Conservation (phyloP, 192 early-diverging fungal genomes). For the Phlyctochytrium arcticum region DNA sequence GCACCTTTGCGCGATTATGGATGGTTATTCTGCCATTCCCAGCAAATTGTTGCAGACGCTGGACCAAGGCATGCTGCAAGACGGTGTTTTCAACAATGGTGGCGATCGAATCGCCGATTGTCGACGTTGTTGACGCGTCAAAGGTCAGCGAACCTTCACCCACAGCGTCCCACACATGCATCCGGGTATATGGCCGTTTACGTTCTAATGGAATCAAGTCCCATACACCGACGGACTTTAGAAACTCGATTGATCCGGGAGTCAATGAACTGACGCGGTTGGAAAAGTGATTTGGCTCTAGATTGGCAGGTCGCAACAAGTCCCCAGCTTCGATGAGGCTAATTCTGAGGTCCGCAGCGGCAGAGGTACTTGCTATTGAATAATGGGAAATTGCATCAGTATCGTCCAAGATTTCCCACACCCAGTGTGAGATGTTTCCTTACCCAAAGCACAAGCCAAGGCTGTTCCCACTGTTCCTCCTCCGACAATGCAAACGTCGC, state of each 20-base stretch:
- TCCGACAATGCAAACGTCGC: too few species aligned
- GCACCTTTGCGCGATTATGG: conserved; percentile 66
- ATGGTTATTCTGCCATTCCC: conserved; percentile 49
- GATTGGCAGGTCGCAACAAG: conserved; percentile 53
- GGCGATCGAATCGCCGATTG: conserved; percentile 50
- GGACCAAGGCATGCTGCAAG: conserved; percentile 68
- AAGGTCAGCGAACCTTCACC: conserved; percentile 64
- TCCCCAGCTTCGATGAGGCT: conserved; percentile 79
- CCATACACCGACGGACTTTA: conserved; percentile 62
- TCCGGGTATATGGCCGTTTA: conserved; percentile 61
- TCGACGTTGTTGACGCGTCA: conserved; percentile 46
- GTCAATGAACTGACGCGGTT: conserved; percentile 83
- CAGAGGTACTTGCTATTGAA: too few species aligned
- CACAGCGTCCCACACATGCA: conserved; percentile 76
- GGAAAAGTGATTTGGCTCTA: conserved; percentile 52
- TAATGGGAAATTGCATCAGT: too few species aligned
- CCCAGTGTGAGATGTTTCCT: too few species aligned
- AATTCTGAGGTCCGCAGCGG: conserved; percentile 40
- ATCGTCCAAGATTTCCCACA: too few species aligned
- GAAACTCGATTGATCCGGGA: conserved; percentile 56
- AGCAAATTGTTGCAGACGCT: conserved; percentile 32
- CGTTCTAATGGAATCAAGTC: conserved; percentile 52
- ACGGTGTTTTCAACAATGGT: conserved; percentile 87
- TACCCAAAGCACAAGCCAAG: too few species aligned
- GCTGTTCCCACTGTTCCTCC: too few species aligned